Conservation (phyloP, 2,329 filamentous ascomycete genomes). For the Bipolaris victoriae region DNA sequence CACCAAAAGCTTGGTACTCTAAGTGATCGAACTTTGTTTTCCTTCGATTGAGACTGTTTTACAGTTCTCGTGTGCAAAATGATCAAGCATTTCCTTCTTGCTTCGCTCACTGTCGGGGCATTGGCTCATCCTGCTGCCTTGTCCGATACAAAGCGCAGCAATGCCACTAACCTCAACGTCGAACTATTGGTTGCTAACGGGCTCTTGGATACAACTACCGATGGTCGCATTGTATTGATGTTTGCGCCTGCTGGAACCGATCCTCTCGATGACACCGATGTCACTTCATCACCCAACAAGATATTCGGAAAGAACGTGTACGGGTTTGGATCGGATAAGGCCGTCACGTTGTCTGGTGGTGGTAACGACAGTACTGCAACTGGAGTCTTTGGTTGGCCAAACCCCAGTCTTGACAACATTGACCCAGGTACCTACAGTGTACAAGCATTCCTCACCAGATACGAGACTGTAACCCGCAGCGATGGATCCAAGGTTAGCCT, state of each 20-base stretch:
- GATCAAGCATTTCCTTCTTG: slow-evolving; percentile 5
- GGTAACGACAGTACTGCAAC: slow-evolving; percentile 29
- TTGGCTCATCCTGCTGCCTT: slow-evolving; percentile 3
- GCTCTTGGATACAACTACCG: slow-evolving; percentile 33
- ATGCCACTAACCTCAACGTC: slow-evolving; percentile 17
- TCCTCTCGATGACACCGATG: slow-evolving; percentile 47
- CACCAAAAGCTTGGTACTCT: too few relatives aligned
- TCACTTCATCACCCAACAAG: slow-evolving; percentile 42
- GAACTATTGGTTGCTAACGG: slow-evolving; percentile 37
- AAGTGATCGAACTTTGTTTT: neutral
- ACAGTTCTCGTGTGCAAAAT: slow-evolving; percentile 1
- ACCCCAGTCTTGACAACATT: slow-evolving; percentile 40
- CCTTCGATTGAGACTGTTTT: neutral
- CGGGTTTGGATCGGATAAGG: slow-evolving; percentile 25
- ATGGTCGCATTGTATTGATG: slow-evolving; percentile 44
- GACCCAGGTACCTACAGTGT: slow-evolving; percentile 42
- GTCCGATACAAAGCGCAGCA: slow-evolving; percentile 1
- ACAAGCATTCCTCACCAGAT: slow-evolving; percentile 46
- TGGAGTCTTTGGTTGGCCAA: slow-evolving; percentile 46
- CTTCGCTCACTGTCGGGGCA: slow-evolving; percentile 4
- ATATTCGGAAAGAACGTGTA: slow-evolving; percentile 50
- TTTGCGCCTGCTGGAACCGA: slow-evolving; percentile 44
- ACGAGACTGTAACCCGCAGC: slow-evolving; percentile 45
- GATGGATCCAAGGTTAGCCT: slow-evolving; percentile 47
- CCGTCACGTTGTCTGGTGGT: slow-evolving; percentile 38